Conservation (phyloP, 2,329 filamentous ascomycete genomes). For the Ophiosphaerella korrae region DNA sequence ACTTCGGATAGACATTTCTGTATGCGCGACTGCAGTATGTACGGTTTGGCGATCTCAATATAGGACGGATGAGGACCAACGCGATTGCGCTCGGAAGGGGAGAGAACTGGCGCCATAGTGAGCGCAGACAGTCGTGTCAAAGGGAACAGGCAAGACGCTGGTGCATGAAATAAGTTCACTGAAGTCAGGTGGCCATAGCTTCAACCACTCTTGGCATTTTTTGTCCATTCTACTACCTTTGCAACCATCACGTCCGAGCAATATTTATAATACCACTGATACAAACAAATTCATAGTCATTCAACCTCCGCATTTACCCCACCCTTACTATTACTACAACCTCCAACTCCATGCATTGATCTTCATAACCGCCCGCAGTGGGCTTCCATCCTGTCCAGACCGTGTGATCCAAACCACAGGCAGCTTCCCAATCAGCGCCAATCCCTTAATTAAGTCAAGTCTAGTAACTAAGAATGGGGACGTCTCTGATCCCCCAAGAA, state of each 20-base stretch:
- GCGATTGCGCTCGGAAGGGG: constrained; percentile 30
- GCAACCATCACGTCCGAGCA: neutral
- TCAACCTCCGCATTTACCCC: neutral
- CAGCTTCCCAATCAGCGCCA: constrained; percentile 9
- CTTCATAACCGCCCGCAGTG: constrained; percentile 8
- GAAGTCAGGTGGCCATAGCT: constrained; percentile 30
- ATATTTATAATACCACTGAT: no score
- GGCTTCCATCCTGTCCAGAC: constrained; percentile 5
- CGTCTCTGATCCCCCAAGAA: constrained; percentile 16
- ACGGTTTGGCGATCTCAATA: constrained; percentile 72
- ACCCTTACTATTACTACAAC: constrained; percentile 20
- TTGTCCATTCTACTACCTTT: neutral
- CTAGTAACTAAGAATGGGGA: constrained; percentile 10
- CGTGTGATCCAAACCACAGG: constrained; percentile 1
- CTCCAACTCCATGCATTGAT: constrained; percentile 7
- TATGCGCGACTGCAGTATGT: constrained; percentile 80
- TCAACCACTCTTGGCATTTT: neutral
- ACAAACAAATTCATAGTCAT: neutral
- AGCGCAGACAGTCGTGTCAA: neutral
- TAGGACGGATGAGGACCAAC: constrained; percentile 65
- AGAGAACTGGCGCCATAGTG: constrained; percentile 39
- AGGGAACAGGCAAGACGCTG: neutral
- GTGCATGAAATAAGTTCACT: neutral
- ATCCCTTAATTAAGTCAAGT: constrained; percentile 36
- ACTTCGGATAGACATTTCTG: constrained; percentile 72